These are phyloP conservation scores for Fusarium pseudocircinatum DNA, from an alignment of 2,329 filamentous ascomycete genomes.

Conservation along the genomic window DNA sequence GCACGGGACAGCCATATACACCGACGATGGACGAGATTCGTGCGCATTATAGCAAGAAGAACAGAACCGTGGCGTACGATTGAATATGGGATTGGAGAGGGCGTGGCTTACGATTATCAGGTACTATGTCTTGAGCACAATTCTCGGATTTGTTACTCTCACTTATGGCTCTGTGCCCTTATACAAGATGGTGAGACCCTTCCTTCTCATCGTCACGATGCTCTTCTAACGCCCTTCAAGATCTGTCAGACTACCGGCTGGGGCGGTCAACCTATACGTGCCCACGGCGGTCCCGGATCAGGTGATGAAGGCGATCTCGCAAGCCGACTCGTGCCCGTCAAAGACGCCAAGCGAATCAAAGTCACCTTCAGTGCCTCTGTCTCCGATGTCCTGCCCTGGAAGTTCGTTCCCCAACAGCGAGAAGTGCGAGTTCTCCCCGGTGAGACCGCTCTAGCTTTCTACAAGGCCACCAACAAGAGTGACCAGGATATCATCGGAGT, in stretches of 20 bases:
- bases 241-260: conserved; percentile 89
- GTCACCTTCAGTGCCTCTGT: conserved; percentile 97
- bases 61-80: conserved; percentile 64
- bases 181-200: conserved; percentile 79
- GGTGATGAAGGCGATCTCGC: conserved; percentile 71
- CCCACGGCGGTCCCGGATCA: conserved; percentile 64
- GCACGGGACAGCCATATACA: conserved; percentile 40
- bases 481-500: conserved; percentile 96
- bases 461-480: conserved; percentile 93
- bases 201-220: too few relatives aligned
- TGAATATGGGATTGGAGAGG: background rate
- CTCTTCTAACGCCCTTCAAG: conserved; percentile 49
- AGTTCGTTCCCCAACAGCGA: conserved; percentile 95
- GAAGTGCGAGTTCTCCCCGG: conserved; percentile 95
- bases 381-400: conserved; percentile 96
- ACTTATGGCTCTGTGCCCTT: conserved; percentile 86
- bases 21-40: conserved; percentile 70
- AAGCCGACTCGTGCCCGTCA: conserved; percentile 81
- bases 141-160: conserved; percentile 80
- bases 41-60: conserved; percentile 72
- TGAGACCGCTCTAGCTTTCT: conserved; percentile 96
- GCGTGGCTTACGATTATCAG: conserved; percentile 51
- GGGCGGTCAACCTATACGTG: conserved; percentile 91
- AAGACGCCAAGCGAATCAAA: conserved; percentile 82
- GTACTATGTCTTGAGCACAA: conserved; percentile 80